Evolutionary conservation across 1,284 basidiomycete genomes (phyloP), one percentile per base, ranked within the genome.

Genomic region (Malassezia cuniculi): DNA sequence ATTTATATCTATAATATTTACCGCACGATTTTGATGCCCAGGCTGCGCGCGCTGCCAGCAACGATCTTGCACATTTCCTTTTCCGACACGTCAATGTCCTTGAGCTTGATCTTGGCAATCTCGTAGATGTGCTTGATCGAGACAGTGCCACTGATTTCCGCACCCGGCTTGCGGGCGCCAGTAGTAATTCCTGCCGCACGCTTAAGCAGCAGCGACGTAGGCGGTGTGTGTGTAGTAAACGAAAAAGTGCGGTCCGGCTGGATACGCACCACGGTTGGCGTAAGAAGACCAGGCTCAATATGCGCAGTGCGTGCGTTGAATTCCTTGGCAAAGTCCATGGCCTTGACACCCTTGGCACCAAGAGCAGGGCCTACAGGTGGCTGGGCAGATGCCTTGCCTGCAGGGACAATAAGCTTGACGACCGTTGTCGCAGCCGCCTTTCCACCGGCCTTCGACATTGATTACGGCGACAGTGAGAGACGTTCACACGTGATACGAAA

Each of bases 101-200:
- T 78, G 47, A 79, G 76, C 73, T 99, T 99, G 69, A 97, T 83
- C 75, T 85, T 93, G 26, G 93, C 87, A 65, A 99, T 95, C 74
- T 97, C 93, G 70, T 93, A 97, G 62, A 97, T 76, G 72, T 95
- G 89, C 74, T 99, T 99, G 60, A 97, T 75, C 54, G 78, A 83
- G 59, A 99, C 76, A 19, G 81, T 86, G 33, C 83, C 86, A 73
- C 45, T 74, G 71, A 65, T 78, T 81, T 83, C 45, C 57, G 78
- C 78, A 27, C 77, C 82, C 26, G 82, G 76, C 28, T 57, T 55
- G 12, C 65, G 65, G 1, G 69, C 55, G 2, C 89, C 90, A 69
- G 86, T 89, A 57, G 86, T 82, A 59, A 95, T 79, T 7, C 81
- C 82, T 29, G 86, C 81, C 18, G 85, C 81, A 68, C 85, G 81